Evolutionary conservation across 2,329 filamentous ascomycete genomes (phyloP).

Genomic region (Colletotrichum abscissum): DNA sequence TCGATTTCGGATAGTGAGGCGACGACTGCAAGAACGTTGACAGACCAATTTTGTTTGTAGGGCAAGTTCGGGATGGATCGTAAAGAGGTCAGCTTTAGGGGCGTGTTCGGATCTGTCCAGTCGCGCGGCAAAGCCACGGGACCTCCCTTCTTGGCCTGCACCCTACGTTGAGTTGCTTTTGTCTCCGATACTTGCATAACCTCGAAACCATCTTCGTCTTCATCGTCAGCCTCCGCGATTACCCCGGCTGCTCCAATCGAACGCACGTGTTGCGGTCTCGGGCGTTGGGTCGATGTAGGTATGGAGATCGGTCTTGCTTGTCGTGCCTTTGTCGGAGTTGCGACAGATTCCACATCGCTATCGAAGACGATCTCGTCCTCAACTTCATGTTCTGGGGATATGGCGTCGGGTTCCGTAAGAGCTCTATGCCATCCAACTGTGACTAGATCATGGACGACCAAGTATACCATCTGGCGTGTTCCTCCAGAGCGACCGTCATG

Average conservation of each 20-base stretch:
- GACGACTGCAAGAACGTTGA: conserved; percentile 65
- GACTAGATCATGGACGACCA: conserved; percentile 57
- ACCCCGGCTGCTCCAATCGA: not conserved
- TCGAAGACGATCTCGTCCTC: conserved; percentile 24
- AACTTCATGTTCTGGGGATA: not conserved
- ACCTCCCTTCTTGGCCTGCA: conserved; percentile 2
- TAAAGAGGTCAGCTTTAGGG: conserved; percentile 64
- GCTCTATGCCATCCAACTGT: conserved; percentile 59
- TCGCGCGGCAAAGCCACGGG: conserved; percentile 53
- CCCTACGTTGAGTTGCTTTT: conserved; percentile 16
- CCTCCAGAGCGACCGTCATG: conserved; percentile 8
- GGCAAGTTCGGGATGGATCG: conserved; percentile 62
- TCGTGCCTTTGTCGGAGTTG: not conserved
- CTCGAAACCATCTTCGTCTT: conserved; percentile 47
- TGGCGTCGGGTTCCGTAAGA: not conserved
- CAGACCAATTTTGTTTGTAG: conserved; percentile 68
- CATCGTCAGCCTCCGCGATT: conserved; percentile 33
- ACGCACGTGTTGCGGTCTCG: not conserved
- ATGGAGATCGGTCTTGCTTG: not conserved
- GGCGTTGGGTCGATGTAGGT: not conserved
- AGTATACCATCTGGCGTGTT: conserved; percentile 50
- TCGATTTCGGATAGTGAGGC: conserved; percentile 59
- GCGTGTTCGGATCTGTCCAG: conserved; percentile 53
- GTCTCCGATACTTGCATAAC: conserved; percentile 43
- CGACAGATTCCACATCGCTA: conserved; percentile 17